A percentile compares a stretch with the other conserved stretches of the same genome.
These are phyloP conservation scores for Trichophyton benhamiae DNA, from an alignment of 2,329 filamentous ascomycete genomes.

Conservation along the genomic window DNA sequence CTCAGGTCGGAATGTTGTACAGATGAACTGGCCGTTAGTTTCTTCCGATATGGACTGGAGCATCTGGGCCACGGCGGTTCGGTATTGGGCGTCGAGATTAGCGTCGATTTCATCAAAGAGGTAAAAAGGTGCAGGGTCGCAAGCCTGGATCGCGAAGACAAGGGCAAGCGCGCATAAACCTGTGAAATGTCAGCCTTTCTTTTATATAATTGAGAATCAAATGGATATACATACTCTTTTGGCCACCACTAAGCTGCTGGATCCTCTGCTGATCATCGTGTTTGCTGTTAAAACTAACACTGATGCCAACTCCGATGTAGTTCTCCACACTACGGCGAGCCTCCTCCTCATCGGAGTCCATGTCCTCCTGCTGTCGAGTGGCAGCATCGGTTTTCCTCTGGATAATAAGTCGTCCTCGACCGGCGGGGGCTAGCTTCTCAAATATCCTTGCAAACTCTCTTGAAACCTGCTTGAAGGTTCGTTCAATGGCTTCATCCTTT, in stretches of 20 bases:
- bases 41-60: slow-evolving; percentile 59
- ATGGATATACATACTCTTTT: slow-evolving; percentile 64
- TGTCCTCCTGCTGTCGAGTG: slow-evolving; percentile 49
- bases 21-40: slow-evolving; percentile 73
- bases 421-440: slow-evolving; percentile 85
- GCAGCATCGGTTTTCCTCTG: slow-evolving; percentile 74
- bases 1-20: slow-evolving; percentile 94
- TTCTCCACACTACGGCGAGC: slow-evolving; percentile 62
- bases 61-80: slow-evolving; percentile 85
- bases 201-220: neutral
- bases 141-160: slow-evolving; percentile 97
- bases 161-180: slow-evolving; percentile 92
- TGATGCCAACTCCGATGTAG: slow-evolving; percentile 91
- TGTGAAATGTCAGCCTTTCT: slow-evolving; percentile 22
- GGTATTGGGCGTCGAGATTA: slow-evolving; percentile 94
- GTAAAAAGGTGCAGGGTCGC: slow-evolving; percentile 94
- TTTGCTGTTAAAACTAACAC: slow-evolving; percentile 96
- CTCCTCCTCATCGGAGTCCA: slow-evolving; percentile 52
- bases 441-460: slow-evolving; percentile 88
- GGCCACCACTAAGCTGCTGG: slow-evolving; percentile 89
- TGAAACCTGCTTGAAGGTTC: slow-evolving; percentile 96
- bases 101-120: slow-evolving; percentile 99
- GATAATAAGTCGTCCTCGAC: slow-evolving; percentile 81
- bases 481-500: slow-evolving; percentile 95
- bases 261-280: slow-evolving; percentile 97